A percentile compares a stretch with the other conserved stretches of the same genome.
Conservation (phyloP, 345 rosid species). For the Viola odorata region DNA sequence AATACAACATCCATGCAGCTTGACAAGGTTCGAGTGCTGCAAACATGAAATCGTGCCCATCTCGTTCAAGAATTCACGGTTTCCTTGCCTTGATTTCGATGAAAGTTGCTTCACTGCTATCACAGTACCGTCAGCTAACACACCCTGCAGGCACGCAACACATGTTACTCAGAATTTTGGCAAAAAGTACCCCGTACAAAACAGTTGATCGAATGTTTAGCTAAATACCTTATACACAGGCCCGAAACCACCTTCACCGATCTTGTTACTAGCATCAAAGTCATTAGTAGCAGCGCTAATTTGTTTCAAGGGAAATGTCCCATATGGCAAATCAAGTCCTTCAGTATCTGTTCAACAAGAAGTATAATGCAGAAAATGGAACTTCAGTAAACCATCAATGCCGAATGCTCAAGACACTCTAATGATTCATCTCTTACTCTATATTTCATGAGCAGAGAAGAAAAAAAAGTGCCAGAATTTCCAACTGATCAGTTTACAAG, state of each 20-base stretch:
- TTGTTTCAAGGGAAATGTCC: constrained; percentile 44
- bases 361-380: not conserved
- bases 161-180: not conserved
- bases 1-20: constrained; percentile 48
- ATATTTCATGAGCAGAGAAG: no score
- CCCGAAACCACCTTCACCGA: constrained; percentile 74
- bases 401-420: not conserved
- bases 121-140: constrained; percentile 40
- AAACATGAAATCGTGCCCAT: constrained; percentile 58
- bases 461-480: not conserved
- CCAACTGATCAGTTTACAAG: not conserved
- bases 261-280: constrained; percentile 45
- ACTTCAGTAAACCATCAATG: no score
- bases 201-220: not conserved
- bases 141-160: constrained; percentile 30
- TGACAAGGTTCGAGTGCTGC: constrained; percentile 54
- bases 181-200: not conserved
- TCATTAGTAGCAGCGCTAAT: constrained; percentile 47
- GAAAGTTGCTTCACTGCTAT: constrained; percentile 56
- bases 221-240: constrained; percentile 53
- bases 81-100: constrained; percentile 52
- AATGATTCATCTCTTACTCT: not conserved
- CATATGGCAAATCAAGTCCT: constrained; percentile 37
- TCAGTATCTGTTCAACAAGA: constrained; percentile 28
- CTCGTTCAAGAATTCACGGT: constrained; percentile 52